Conservation (phyloP, 495 filamentous ascomycete genomes). For the Penicillium samsonianum region DNA sequence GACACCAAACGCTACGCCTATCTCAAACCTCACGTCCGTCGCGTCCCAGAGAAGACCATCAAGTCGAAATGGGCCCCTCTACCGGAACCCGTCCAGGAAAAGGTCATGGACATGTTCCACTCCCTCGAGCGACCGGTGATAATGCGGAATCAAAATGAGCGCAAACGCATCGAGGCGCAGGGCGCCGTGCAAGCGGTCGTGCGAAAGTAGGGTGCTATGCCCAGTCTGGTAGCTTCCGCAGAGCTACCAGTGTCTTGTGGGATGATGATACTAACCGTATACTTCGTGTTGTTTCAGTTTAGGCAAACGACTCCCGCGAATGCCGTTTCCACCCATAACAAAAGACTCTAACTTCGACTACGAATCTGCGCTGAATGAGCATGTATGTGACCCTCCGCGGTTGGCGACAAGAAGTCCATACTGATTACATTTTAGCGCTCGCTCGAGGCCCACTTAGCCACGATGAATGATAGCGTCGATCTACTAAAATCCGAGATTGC, state of each 20-base stretch:
- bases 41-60: slow-evolving; percentile 57
- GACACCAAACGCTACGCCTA: slow-evolving; percentile 42
- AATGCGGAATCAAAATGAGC: slow-evolving; percentile 53
- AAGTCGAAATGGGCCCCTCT: slow-evolving; percentile 60
- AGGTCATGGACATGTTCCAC: slow-evolving; percentile 53
- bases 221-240: slow-evolving; percentile 12
- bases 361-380: slow-evolving; percentile 59
- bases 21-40: slow-evolving; percentile 52
- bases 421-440: slow-evolving; percentile 39
- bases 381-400: slow-evolving; percentile 35
- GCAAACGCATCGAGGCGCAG: slow-evolving; percentile 58
- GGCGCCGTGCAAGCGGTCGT: slow-evolving; percentile 51
- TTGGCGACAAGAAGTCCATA: neutral
- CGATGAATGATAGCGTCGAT: slow-evolving; percentile 54
- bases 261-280: slow-evolving; percentile 21
- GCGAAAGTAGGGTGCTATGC: slow-evolving; percentile 39
- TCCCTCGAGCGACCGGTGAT: slow-evolving; percentile 58
- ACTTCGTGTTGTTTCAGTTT: slow-evolving; percentile 33
- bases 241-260: neutral
- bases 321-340: slow-evolving; percentile 61
- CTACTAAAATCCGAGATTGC: slow-evolving; percentile 56
- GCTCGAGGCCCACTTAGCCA: slow-evolving; percentile 54
- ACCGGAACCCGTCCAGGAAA: slow-evolving; percentile 51
- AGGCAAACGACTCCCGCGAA: slow-evolving; percentile 51
- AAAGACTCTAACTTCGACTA: slow-evolving; percentile 61